Conservation (phyloP, 2,329 filamentous ascomycete genomes). For the Chaetomiaceae sp. region DNA sequence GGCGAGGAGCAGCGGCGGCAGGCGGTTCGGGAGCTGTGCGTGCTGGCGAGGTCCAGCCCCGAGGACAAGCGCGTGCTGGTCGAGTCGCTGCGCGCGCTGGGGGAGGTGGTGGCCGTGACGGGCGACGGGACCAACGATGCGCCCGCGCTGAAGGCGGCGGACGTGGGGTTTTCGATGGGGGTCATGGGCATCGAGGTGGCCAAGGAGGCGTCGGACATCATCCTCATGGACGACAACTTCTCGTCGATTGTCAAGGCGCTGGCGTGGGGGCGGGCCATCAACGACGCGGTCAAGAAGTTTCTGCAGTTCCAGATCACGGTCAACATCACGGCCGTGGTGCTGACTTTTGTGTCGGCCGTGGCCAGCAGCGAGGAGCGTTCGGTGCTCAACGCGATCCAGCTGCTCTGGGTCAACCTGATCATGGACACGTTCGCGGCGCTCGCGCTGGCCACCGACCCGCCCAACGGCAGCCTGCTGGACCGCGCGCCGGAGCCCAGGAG, state of each 20-base stretch:
- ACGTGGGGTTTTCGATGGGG: constrained; percentile 83
- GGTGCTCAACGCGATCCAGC: constrained; percentile 82
- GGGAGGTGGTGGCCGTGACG: constrained; percentile 76
- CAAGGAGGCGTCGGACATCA: constrained; percentile 80
- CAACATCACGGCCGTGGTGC: constrained; percentile 83
- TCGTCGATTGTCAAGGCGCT: constrained; percentile 80
- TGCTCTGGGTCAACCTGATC: constrained; percentile 95
- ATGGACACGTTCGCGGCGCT: constrained; percentile 95
- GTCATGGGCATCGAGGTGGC: constrained; percentile 79
- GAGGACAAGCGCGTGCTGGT: constrained; percentile 74
- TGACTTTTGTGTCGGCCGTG: constrained; percentile 86
- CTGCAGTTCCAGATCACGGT: constrained; percentile 77
- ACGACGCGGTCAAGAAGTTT: constrained; percentile 73
- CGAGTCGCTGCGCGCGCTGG: constrained; percentile 64
- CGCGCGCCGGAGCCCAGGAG: constrained; percentile 64
- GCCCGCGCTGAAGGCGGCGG: constrained; percentile 73
- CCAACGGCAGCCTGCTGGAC: constrained; percentile 72
- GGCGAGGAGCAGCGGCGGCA: constrained; percentile 60
- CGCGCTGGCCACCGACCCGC: constrained; percentile 83
- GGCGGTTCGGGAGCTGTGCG: constrained; percentile 64
- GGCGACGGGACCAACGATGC: constrained; percentile 83
- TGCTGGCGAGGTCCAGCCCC: constrained; percentile 69
- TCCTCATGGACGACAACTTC: constrained; percentile 86
- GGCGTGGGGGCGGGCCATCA: constrained; percentile 74
- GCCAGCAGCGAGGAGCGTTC: constrained; percentile 63